Base-by-base conservation (phyloP, 495 filamentous ascomycete genomes). In the Penicillium robsamsonii region DNA sequence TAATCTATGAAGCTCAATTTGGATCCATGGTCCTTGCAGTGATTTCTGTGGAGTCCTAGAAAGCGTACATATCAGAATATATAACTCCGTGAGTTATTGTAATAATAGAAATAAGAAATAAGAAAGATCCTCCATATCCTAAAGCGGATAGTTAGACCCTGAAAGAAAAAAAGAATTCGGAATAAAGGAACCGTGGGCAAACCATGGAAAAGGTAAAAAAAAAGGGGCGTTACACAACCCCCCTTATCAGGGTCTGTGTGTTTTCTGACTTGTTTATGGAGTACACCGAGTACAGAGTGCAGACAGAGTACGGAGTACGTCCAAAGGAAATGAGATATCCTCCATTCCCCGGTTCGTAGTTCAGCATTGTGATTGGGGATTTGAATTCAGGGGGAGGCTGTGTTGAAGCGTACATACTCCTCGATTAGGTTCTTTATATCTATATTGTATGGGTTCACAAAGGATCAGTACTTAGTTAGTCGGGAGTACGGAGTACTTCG, bases 301-400 rank as follows among this genome's bases (percentile, higher is more conserved):
- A 17, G 0, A 27, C 6, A 3, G 25, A 27, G 25, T 7, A 27
- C 6, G 25, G 25, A 27, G 25, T 27, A 27, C 25, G 25, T 27
- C 37, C 41, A 47, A n/a, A 44, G 20, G 46, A 37, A 40, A 43
- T 27, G 27, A 38, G 35, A 50, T 43, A 53, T 53, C 51, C 50
- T 53, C 55, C 63, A 68, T 66, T 64, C 63, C 53, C 45, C 42
- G 54, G 55, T 62, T 29, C 35, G 13, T 41, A 25, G 24, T 12
- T n/a, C 15, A 15, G 35, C 38, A 17, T 25, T 50, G 46, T 45
- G 61, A 60, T 50, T 55, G 52, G 58, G 43, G 31, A 24, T 46
- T 50, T 35, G 33, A 53, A 63, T 64, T 66, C 65, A 68, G 65
- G 65, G 65, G 65, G 65, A 68, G 65, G 65, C 65, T 66, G 65